Evolutionary conservation across 2,329 filamentous ascomycete species (phyloP), one percentile per base, ranked within the genome.

Genomic region (Xylariales sp.): DNA sequence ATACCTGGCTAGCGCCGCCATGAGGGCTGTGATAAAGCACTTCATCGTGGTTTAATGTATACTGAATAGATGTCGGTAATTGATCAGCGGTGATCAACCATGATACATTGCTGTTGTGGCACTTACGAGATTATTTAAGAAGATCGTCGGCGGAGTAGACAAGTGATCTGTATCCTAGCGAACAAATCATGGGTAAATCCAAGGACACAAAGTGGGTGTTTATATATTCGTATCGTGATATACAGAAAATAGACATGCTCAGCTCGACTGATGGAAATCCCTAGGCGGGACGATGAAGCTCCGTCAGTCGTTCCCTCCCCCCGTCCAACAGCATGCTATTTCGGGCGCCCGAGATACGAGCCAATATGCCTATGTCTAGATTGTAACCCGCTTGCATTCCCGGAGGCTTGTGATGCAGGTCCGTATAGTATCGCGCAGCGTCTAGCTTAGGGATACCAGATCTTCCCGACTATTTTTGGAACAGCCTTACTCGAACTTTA

Each of bases 1-100:
- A 61, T 69, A 74, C 74, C 73, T 66, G 53, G 73, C 71, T 18
- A 75, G 61, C n/a, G 69, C 71, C 59, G 67, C 70, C 9, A 71
- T 16, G 28, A 75, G 46, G 45, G 68, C 60, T 30, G 66, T 63
- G 53, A 72, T 28, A 41, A 66, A 48, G 65, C 69, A 55, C 66
- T 75, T 75, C 74, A 75, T 75, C 0, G 67, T 75, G 12, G 18
- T 14, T 32, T 23, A 10, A 49, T 45, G 57, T 56, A 49, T 30
- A 39, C 6, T 50, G n/a, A 41, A 5, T 16, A 49, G 32, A 32
- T 39, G 5, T 46, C 28, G 32, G 30, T 28, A 18, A 34, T 34
- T 28, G 41, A 60, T 64, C 23, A 56, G 56, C 39, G 49, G 8
- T 48, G 36, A 45, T 46, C 23, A 16, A n/a, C 7, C 50, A 36